A percentile compares a stretch with the other conserved stretches of the same genome.
phyloP scores from a whole-genome alignment of 2,329 filamentous ascomycete genomes.

The Scedosporium dehoogii region DNA sequence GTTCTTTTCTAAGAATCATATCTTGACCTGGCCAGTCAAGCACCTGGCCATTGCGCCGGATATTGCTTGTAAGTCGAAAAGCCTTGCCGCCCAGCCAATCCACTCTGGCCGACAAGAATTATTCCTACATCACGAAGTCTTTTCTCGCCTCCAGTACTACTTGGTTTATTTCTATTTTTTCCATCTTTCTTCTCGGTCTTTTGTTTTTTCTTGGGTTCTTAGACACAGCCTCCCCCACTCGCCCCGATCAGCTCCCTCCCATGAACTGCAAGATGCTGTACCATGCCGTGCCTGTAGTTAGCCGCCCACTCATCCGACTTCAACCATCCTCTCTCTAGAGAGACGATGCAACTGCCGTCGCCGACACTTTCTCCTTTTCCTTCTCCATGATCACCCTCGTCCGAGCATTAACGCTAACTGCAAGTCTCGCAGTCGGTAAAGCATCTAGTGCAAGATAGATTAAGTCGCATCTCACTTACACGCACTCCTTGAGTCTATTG shows the following conservation, averaged over 20 bases:
- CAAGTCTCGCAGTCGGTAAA: constrained; percentile 13
- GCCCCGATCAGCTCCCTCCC: background rate
- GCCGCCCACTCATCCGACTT: background rate
- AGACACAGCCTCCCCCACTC: background rate
- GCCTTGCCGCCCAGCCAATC: background rate
- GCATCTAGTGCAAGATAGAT: background rate
- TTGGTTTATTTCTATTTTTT: background rate
- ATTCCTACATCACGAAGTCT: background rate
- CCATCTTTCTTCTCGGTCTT: background rate
- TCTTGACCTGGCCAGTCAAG: background rate
- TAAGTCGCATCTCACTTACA: background rate
- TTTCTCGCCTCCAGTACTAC: background rate
- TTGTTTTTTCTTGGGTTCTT: background rate
- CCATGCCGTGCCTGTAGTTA: background rate
- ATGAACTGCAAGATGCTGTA: background rate
- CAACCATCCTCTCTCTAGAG: background rate
- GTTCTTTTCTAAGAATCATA: background rate
- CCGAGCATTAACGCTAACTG: constrained; percentile 28
- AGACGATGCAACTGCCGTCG: background rate
- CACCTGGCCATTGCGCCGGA: constrained; percentile 2
- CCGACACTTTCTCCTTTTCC: background rate
- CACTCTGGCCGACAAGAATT: background rate
- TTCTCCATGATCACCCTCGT: constrained; percentile 10
- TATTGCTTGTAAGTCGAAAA: constrained; percentile 4
- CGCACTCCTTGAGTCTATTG: constrained; percentile 13